Evolutionary conservation across 441 rosid genomes (phyloP), one percentile per base, ranked within the genome.

Genomic region (Mallotus repandus): DNA sequence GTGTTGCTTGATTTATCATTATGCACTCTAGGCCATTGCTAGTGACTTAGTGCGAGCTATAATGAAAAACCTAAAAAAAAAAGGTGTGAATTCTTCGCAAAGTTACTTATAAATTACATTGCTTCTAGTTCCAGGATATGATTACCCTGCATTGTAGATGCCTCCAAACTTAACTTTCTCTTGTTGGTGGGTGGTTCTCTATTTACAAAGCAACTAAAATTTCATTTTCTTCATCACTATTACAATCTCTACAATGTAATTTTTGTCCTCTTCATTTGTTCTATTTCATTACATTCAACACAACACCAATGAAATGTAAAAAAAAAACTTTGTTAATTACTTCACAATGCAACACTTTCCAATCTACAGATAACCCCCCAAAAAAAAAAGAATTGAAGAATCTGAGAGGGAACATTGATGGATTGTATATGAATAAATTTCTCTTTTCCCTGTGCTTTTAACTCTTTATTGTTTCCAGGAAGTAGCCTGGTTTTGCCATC

Each of bases 61-160:
- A 29, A 71, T 21, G 52, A 14, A 6, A 46, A 66, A 25, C 29
- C n/a, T n/a, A 25, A 25, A 25, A 25, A 25, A 25, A 2, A 35
- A 19, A 19, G 29, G 18, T 29, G 15, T 66, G 41, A 18, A 18
- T 54, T 54, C 32, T 43, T 71, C 16, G 0, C 66, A 8, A 59
- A 65, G 38, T 70, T 71, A 63, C 72, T 70, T 58, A 66, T 57
- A 62, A 10, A 25, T 52, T 61, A 19, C 57, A 14, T 56, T 63
- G 25, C 76, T 60, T 12, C 69, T 41, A 12, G 19, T 57, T 5
- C 43, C 63, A 4, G 4, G 14, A 19, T 35, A 7, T 29, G 29
- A 41, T 70, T 53, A 3, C 54, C 69, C 38, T 68, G 9, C 54
- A 63, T 53, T 68, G 9, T 3, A 49, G 16, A 7, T 77, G 57